Base-by-base conservation (phyloP, 768 basidiomycete genomes). In the Termitomyces sp. region DNA sequence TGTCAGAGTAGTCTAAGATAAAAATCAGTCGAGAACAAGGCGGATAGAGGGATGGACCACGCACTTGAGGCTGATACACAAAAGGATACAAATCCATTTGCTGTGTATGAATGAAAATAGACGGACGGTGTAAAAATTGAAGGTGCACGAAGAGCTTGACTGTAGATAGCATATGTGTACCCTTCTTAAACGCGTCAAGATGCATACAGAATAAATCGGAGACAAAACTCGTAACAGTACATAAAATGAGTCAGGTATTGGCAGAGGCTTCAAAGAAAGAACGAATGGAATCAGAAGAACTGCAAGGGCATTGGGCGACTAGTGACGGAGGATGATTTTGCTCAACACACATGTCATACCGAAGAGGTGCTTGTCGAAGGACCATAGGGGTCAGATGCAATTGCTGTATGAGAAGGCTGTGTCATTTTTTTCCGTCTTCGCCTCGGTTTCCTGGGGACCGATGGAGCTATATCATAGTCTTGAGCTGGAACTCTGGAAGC, bases 331-430 rank as follows among this genome's bases (percentile, higher is more conserved):
- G 16, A n/a, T 24, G 36, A n/a, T 16, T 27, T 39, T 39, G 24
- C 16, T 45, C 48, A n/a, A 54, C 33, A 15, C 12, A 45, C 36
- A 44, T 34, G 11, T 61, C 27, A 54, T 42, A 63, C 53, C 9
- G 41, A 61, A 13, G 51, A 47, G 12, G 59, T 50, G 39, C 64
- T 60, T 2, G 64, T 65, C 18, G 64, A 62, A 52, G 64, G 61
- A 47, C 61, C 57, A 47, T 59, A 64, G 31, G 58, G 63, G 51
- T 64, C 63, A 12, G 58, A 64, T 37, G 61, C 27, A 7, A 54
- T 45, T 34, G 52, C 31, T 49, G 51, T 54, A 20, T 39, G 48
- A 33, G 48, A 34, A 13, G 16, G 22, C 8, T 11, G 45, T 45
- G 51, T 54, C 0, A 4, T 57, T n/a, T 61, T 61, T 49, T 46